Evolutionary conservation across 1,284 basidiomycete species (phyloP), one percentile per base, ranked within the genome.

Genomic region (Fomitopsis pinicola): DNA sequence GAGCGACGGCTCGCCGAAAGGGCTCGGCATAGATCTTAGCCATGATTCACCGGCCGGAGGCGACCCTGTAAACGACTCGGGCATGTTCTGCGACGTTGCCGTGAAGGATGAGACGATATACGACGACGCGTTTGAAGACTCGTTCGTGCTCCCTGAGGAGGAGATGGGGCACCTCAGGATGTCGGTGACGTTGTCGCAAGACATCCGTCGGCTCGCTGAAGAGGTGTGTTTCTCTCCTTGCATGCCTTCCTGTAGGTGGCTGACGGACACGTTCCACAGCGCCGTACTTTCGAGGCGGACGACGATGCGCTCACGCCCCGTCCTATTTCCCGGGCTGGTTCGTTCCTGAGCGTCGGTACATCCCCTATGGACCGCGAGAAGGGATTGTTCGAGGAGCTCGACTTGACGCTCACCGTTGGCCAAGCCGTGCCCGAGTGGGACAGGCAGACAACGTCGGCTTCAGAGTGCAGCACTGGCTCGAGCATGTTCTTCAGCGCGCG

Each of bases 401-500:
- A 33, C 42, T 19, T 42, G 48, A 50, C 40, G 28, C 10, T 30
- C 50, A 54, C 48, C 35, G 48, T 38, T 19, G n/a, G 45, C 35
- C 19, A 50, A 4, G 60, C 52, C n/a, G 65, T 58, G 14, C 48
- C 38, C 19, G 59, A 62, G 30, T 65, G 66, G 62, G 59, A 59
- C 30, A 33, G 58, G n/a, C 48, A 44, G 10, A 63, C 63, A 42
- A 48, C 60, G 22, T 53, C 6, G 22, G 19, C 46, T 30, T 36
- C 59, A 22, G 38, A 33, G 35, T 46, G 30, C 15, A 50, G 59
- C 26, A 45, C 59, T 3, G 19, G 30, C 9, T 62, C 68, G 6
- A 64, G 68, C 26, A 60, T 59, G 58, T 68, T 68, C 56, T 66
- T 68, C 62, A 65, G 65, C 44, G 68, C 69, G 22, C 62, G 63